Evolutionary conservation across 2,329 filamentous ascomycete species (phyloP).

Genomic region (Nannizziopsis arthrosporioides): DNA sequence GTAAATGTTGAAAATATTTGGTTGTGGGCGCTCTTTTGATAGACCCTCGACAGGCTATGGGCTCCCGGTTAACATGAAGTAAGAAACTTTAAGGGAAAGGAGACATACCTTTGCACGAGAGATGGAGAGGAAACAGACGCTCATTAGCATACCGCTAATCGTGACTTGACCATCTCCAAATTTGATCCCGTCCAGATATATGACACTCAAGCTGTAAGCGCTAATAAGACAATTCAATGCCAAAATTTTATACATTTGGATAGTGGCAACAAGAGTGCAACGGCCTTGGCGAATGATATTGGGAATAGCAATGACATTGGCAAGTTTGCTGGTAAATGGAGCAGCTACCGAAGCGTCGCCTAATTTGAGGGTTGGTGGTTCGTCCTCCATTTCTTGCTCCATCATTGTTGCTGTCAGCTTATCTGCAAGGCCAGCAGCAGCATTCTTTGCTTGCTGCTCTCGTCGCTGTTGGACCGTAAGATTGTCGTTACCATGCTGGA

Average conservation of each 20-base stretch:
- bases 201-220: conserved; percentile 88
- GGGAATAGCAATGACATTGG: conserved; percentile 90
- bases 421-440: conserved; percentile 69
- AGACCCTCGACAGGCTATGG: conserved; percentile 71
- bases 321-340: conserved; percentile 93
- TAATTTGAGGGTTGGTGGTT: conserved; percentile 91
- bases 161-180: conserved; percentile 97
- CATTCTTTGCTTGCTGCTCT: conserved; percentile 50
- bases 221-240: conserved; percentile 96
- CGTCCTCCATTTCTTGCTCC: conserved; percentile 75
- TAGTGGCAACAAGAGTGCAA: conserved; percentile 93
- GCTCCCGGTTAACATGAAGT: conserved; percentile 7
- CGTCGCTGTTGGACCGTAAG: conserved; percentile 41
- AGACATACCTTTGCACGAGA: conserved; percentile 68
- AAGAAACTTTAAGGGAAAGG: conserved; percentile 11
- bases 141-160: conserved; percentile 99
- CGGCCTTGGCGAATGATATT: conserved; percentile 98
- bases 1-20: conserved; percentile 98
- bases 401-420: conserved; percentile 79
- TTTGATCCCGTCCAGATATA: conserved; percentile 97
- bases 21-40: conserved; percentile 92
- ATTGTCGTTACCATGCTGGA: conserved; percentile 41
- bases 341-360: conserved; percentile 95
- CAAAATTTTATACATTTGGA: conserved; percentile 99
- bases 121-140: conserved; percentile 95